A percentile compares a stretch with the other conserved stretches of the same genome.
Evolutionary conservation across 2,329 filamentous ascomycete species (phyloP).

Genomic region (Xylaria multiplex): DNA sequence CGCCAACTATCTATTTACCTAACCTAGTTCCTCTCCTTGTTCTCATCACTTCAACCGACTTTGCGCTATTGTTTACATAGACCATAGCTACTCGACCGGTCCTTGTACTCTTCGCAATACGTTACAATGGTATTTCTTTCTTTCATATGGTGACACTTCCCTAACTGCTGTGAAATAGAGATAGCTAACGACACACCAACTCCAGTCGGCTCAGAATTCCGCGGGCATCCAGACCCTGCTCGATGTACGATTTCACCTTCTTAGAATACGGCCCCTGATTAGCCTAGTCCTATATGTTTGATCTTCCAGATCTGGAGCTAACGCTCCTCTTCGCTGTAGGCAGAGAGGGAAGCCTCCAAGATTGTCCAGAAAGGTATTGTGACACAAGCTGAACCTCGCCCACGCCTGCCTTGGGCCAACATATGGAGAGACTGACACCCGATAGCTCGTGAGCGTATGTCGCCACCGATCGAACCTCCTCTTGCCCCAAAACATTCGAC

Average conservation of each 20-base stretch:
- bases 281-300: not conserved
- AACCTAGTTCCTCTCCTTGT: constrained; percentile 15
- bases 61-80: not conserved
- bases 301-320: not conserved
- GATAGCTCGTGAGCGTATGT: constrained; percentile 32
- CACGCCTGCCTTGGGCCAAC: not conserved
- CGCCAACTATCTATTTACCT: constrained; percentile 10
- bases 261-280: not conserved
- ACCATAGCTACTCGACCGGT: constrained; percentile 4
- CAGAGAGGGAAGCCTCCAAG: constrained; percentile 98
- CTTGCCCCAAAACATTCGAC: constrained; percentile 11
- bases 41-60: constrained; percentile 11
- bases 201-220: constrained; percentile 96
- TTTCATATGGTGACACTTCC: not conserved
- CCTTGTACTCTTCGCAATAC: not conserved
- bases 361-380: constrained; percentile 91
- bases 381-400: constrained; percentile 7
- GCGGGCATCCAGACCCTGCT: constrained; percentile 98
- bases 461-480: constrained; percentile 21
- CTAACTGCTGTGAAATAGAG: not conserved
- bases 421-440: constrained; percentile 11
- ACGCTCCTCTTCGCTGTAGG: constrained; percentile 61
- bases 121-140: constrained; percentile 38
- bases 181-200: constrained; percentile 39
- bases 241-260: constrained; percentile 76